phyloP scores from a whole-genome alignment of 495 filamentous ascomycete genomes.

The Penicillium manginii region DNA sequence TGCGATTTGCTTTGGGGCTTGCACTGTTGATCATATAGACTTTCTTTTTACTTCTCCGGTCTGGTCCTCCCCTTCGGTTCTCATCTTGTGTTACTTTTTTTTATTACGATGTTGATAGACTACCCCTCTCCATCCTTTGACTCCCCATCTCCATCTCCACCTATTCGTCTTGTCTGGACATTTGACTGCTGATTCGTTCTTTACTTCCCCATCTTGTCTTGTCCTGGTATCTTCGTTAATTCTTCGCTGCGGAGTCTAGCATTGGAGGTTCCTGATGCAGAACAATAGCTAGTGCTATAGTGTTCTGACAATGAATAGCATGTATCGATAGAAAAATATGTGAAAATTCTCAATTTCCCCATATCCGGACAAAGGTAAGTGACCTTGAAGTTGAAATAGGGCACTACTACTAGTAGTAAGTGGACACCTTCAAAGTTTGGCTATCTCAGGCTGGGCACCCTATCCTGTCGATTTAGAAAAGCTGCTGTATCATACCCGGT shows the following conservation, averaged over 20 bases:
- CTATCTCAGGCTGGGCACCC: too few relatives aligned
- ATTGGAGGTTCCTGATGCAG: neutral
- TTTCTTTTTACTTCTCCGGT: constrained; percentile 11
- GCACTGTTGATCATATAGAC: constrained; percentile 23
- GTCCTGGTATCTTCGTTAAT: neutral
- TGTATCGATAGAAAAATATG: neutral
- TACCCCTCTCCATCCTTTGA: constrained; percentile 10
- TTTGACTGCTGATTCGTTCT: constrained; percentile 5
- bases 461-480: too few relatives aligned
- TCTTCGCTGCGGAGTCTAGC: neutral
- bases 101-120: constrained; percentile 31
- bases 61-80: constrained; percentile 18
- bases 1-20: constrained; percentile 5
- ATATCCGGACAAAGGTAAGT: too few relatives aligned
- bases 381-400: too few relatives aligned
- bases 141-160: constrained; percentile 11
- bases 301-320: neutral
- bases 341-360: neutral
- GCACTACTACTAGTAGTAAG: too few relatives aligned
- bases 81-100: constrained; percentile 30
- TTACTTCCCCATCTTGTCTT: neutral
- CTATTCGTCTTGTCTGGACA: constrained; percentile 9
- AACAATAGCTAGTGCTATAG: neutral
- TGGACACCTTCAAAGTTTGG: too few relatives aligned
- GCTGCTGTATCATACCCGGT: too few relatives aligned